phyloP scores from a whole-genome alignment of 371 early-diverging fungal genomes.

The Zopfochytrium polystomum region DNA sequence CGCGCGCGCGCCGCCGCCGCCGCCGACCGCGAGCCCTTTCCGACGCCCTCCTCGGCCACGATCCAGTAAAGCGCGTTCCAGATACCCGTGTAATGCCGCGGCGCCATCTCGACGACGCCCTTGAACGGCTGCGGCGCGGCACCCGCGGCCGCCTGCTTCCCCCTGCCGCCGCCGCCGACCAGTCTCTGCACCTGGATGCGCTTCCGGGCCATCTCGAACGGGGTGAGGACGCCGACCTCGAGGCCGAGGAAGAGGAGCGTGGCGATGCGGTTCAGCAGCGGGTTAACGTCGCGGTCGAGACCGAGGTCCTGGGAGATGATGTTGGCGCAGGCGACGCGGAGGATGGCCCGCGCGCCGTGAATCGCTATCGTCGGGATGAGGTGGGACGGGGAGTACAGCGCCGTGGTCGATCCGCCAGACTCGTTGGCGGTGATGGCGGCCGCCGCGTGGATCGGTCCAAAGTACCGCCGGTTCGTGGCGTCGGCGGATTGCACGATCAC shows the following conservation, averaged over 20 bases:
- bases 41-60: constrained; percentile 37
- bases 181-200: constrained; percentile 37
- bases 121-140: constrained; percentile 12
- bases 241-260: constrained; percentile 32
- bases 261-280: constrained; percentile 32
- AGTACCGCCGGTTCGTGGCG: constrained; percentile 35
- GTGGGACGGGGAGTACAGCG: constrained; percentile 33
- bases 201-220: constrained; percentile 45
- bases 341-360: constrained; percentile 29
- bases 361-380: constrained; percentile 38
- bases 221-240: constrained; percentile 37
- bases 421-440: constrained; percentile 38
- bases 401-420: constrained; percentile 15
- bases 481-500: constrained; percentile 39
- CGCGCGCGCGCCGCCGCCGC: background rate
- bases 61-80: constrained; percentile 31
- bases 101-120: constrained; percentile 6
- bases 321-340: constrained; percentile 25
- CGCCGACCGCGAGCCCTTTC: constrained; percentile 5
- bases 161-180: constrained; percentile 2
- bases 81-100: constrained; percentile 37
- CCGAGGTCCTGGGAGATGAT: constrained; percentile 42
- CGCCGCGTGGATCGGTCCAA: constrained; percentile 43
- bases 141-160: too few relatives aligned
- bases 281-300: constrained; percentile 38